Evolutionary conservation across 2,329 filamentous ascomycete genomes (phyloP), one percentile per base, ranked within the genome.

Genomic region (Fusarium sp.): DNA sequence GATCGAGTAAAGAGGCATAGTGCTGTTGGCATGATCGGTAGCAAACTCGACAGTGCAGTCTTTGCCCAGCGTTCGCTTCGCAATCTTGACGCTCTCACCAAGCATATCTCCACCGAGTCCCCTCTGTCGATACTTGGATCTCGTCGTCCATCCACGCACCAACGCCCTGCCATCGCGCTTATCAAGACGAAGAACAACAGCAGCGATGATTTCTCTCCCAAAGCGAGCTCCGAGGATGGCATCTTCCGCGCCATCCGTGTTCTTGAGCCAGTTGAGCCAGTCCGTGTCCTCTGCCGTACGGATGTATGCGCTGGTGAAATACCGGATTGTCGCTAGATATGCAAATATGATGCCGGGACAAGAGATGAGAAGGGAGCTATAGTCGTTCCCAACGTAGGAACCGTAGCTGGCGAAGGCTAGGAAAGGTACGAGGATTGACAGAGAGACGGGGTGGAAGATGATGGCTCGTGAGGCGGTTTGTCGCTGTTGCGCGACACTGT

Each of bases 401-500:
- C 74, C 53, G 78, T 77, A 66, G 69, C 80, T 80, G n/a, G 77
- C 71, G 23, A 76, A 52, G 1, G 75, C 78, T 10, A 72, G 62
- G 9, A 82, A 66, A 3, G 74, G 71, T 36, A 75, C 63, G 15
- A 86, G 77, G 11, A 78, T 71, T 6, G 80, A 74, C 2, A 87
- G 66, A 41, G 79, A 77, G 19, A 82, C 71, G 0, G 84, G 85
- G 74, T 92, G 85, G 70, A 84, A 84, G 61, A 92, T 81, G 57
- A 95, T 77, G 57, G 84, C 78, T 45, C 79, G 78, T 13, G 87
- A 85, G 8, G 90, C 87, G 5, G 83, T 75, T 73, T 92, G 88
- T 49, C 90, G 88, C 77, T 95, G 92, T 72, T 96, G 90, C 23
- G 91, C 90, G 52, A 96, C 86, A 63, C 88, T 91, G 77, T 95